Conservation (phyloP, 164 flowering plant genomes). For the Nymphaea colorata region DNA sequence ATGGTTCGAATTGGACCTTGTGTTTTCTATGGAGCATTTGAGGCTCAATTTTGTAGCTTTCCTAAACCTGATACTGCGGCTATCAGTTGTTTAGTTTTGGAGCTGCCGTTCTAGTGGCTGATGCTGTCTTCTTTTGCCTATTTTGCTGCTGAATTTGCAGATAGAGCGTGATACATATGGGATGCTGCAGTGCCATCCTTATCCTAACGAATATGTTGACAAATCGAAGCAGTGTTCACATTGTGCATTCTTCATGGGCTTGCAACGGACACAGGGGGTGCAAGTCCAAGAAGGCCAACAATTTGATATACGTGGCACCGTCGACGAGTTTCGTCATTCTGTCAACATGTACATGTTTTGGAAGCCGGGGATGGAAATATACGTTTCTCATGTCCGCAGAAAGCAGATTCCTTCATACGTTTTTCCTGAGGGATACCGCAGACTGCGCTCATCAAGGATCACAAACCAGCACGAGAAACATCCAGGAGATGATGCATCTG, state of each 20-base stretch:
- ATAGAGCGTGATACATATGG: conserved; percentile 89
- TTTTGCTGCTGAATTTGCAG: conserved; percentile 20
- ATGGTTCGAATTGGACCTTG: no score
- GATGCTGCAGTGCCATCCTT: conserved; percentile 92
- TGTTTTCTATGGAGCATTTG: no score
- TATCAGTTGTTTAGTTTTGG: background rate
- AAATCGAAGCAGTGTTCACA: conserved; percentile 55
- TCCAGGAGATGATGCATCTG: conserved; percentile 18
- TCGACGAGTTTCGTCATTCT: conserved; percentile 75
- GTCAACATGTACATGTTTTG: conserved; percentile 65
- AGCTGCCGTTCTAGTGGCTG: background rate
- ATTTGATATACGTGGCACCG: conserved; percentile 89
- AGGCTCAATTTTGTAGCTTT: no score
- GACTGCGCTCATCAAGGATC: conserved; percentile 40
- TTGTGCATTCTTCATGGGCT: conserved; percentile 88
- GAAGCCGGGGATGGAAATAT: conserved; percentile 76
- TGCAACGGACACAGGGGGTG: conserved; percentile 83
- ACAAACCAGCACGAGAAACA: conserved; percentile 27
- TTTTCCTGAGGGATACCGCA: conserved; percentile 67
- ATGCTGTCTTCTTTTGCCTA: background rate
- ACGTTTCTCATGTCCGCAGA: conserved; percentile 82
- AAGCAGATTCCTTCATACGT: conserved; percentile 76
- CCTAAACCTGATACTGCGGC: background rate
- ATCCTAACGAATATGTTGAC: conserved; percentile 72
- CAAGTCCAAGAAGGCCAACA: conserved; percentile 82